These are phyloP conservation scores for Fusarium sp. DNA, from an alignment of 2,329 filamentous ascomycete species.

Conservation along the genomic window DNA sequence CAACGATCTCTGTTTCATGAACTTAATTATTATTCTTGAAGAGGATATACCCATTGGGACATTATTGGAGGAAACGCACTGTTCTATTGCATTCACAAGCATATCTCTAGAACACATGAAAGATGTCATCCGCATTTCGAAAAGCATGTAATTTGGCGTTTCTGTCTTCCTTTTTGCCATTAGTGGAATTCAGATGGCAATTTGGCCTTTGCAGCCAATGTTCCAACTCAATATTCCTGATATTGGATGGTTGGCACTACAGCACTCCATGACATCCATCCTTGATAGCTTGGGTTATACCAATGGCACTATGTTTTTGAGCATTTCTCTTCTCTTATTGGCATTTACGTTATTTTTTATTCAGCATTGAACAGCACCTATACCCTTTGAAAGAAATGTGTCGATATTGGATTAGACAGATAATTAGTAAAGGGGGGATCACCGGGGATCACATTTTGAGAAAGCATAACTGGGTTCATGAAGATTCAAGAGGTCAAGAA, in stretches of 20 bases:
- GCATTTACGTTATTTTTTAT: background rate
- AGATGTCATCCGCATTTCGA: conserved; percentile 14
- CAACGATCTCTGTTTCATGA: conserved; percentile 31
- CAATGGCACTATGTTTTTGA: background rate
- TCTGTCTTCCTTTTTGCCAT: background rate
- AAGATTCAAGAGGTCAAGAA: background rate
- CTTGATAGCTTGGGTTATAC: background rate
- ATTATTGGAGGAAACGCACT: conserved; percentile 40
- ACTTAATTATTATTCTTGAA: conserved; percentile 36
- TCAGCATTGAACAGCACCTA: conserved; percentile 9
- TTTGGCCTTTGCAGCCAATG: background rate
- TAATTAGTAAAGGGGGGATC: background rate
- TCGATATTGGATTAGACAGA: conserved; percentile 1
- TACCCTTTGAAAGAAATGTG: conserved; percentile 18
- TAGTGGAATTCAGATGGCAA: background rate
- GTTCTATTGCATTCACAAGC: conserved; percentile 2
- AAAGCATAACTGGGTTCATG: background rate
- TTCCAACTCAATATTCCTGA: conserved; percentile 7
- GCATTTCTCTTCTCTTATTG: background rate
- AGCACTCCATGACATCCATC: background rate
- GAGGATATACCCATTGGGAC: conserved; percentile 46
- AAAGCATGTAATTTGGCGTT: conserved; percentile 30
- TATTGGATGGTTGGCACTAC: background rate
- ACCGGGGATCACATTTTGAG: background rate
- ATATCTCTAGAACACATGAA: conserved; percentile 23